Conservation (phyloP, 768 basidiomycete species). For the Chalciporus chontae region DNA sequence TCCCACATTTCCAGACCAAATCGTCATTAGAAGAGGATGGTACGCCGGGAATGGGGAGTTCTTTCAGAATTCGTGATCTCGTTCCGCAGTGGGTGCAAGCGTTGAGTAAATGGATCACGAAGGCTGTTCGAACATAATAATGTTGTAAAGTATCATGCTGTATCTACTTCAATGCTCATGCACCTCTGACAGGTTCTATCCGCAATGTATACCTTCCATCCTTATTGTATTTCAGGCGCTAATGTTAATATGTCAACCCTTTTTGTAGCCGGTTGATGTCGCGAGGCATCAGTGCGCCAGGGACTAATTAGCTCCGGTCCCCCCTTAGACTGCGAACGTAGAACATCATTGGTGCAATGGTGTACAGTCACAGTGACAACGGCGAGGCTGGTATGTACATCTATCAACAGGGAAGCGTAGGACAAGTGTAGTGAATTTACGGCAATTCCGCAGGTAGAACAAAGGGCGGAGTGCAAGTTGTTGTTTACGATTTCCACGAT, state of each 20-base stretch:
- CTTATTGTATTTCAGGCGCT: not conserved
- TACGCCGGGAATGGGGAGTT: not conserved
- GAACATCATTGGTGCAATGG: too few relatives aligned
- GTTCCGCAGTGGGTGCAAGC: slow-evolving; percentile 26
- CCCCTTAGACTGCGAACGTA: too few relatives aligned
- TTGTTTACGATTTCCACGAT: slow-evolving; percentile 22
- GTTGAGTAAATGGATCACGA: slow-evolving; percentile 9
- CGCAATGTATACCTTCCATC: not conserved
- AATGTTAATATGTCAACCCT: not conserved
- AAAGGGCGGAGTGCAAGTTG: slow-evolving; percentile 15
- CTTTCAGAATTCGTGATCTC: slow-evolving; percentile 25
- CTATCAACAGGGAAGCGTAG: not conserved
- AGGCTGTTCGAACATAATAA: slow-evolving; percentile 3
- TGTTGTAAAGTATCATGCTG: not conserved
- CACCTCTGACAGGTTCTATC: not conserved
- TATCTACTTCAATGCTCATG: not conserved
- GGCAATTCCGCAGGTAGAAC: slow-evolving; percentile 1
- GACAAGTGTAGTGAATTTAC: not conserved
- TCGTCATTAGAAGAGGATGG: slow-evolving; percentile 7
- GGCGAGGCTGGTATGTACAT: too few relatives aligned
- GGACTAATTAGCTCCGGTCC: not conserved
- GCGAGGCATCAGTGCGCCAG: not conserved
- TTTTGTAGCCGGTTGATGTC: not conserved
- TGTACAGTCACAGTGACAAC: too few relatives aligned
- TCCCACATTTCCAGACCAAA: slow-evolving; percentile 2